Evolutionary conservation across 805 yeast species (phyloP).

Genomic region (Candida incommunis): DNA sequence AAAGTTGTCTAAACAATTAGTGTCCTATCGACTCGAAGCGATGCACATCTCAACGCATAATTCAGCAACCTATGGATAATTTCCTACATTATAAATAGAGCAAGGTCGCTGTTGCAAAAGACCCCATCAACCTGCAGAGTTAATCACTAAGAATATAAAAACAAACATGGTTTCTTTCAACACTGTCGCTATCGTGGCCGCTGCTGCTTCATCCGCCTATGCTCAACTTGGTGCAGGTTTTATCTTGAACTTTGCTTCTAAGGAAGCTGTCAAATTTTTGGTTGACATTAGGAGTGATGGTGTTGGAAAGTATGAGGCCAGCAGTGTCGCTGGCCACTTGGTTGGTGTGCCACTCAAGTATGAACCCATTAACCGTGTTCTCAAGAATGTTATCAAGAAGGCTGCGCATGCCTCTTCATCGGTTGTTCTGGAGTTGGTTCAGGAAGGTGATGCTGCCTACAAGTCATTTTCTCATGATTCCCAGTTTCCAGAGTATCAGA

Average conservation of each 20-base stretch:
- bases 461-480: neutral
- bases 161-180: constrained; percentile 14
- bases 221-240: constrained; percentile 6
- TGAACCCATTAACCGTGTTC: neutral
- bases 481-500: neutral
- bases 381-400: constrained; percentile 1
- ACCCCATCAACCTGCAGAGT: no score
- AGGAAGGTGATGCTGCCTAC: neutral
- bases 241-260: constrained; percentile 12
- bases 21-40: no score
- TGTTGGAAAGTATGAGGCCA: constrained; percentile 9
- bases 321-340: constrained; percentile 8
- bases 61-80: no score
- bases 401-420: neutral
- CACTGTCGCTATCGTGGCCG: constrained; percentile 9
- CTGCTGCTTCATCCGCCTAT: constrained; percentile 5
- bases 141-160: no score
- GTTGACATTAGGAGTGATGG: constrained; percentile 5
- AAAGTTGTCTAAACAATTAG: no score
- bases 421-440: neutral
- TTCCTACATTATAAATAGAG: no score
- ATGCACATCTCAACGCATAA: no score
- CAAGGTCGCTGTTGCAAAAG: no score
- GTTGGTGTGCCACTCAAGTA: neutral
- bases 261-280: constrained; percentile 11